Conservation (phyloP, 73 alveolate species). For the Paramecium octaurelia region DNA sequence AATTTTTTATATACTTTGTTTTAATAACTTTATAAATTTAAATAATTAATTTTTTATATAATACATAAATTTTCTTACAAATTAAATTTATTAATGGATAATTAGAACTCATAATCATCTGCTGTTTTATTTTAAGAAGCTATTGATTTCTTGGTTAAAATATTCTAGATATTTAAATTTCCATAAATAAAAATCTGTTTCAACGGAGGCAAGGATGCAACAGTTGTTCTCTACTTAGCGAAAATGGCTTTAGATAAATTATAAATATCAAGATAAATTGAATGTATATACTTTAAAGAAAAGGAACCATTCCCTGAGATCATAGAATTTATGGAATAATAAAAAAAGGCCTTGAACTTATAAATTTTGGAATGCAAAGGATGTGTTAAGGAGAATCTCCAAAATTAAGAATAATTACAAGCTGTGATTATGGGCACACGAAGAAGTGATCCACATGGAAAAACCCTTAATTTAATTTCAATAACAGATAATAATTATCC, state of each 20-base stretch:
- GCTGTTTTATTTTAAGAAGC: neutral
- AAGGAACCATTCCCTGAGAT: slow-evolving; percentile 51
- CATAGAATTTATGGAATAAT: neutral
- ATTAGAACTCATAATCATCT: neutral
- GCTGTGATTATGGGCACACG: slow-evolving; percentile 58
- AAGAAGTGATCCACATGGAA: slow-evolving; percentile 60
- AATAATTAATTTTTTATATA: neutral
- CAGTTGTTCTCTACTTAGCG: slow-evolving; percentile 44
- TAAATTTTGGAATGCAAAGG: neutral
- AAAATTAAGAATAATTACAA: neutral
- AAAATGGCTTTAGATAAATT: slow-evolving; percentile 44
- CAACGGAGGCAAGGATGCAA: slow-evolving; percentile 65
- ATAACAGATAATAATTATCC: slow-evolving; percentile 55
- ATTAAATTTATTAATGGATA: neutral
- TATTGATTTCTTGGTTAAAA: neutral
- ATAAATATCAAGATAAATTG: neutral
- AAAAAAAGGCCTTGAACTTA: neutral
- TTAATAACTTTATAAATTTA: too few species aligned
- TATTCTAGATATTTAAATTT: neutral
- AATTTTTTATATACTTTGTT: too few species aligned
- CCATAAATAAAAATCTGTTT: slow-evolving; percentile 36
- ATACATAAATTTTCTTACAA: neutral
- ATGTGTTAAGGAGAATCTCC: neutral
- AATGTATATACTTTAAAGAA: slow-evolving; percentile 49
- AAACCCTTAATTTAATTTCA: slow-evolving; percentile 21